phyloP scores from a whole-genome alignment of 331 rosid species.

The Pyrus hybrid region DNA sequence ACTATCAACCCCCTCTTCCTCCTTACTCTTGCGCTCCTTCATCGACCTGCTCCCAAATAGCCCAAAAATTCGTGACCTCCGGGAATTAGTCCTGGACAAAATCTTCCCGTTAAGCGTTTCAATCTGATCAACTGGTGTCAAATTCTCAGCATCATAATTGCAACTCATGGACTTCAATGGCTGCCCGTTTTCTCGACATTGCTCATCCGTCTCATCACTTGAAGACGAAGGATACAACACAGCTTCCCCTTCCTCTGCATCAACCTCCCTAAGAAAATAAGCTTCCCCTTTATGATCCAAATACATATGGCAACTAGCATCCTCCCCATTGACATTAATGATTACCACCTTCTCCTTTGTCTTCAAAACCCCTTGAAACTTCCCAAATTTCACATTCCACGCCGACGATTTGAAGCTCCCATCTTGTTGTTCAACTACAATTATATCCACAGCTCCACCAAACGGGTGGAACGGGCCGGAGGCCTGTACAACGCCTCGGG shows the following conservation, averaged over 20 bases:
- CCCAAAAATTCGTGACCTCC: conserved; percentile 38
- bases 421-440: conserved; percentile 76
- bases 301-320: conserved; percentile 63
- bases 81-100: conserved; percentile 30
- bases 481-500: conserved; percentile 62
- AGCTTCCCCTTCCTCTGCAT: conserved; percentile 42
- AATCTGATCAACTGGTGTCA: conserved; percentile 21
- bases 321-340: conserved; percentile 61
- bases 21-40: conserved; percentile 27
- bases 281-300: conserved; percentile 82
- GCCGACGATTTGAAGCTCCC: conserved; percentile 87
- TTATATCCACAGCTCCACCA: conserved; percentile 94
- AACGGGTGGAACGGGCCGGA: conserved; percentile 86
- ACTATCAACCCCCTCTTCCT: conserved; percentile 8
- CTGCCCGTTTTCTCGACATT: conserved; percentile 13
- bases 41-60: conserved; percentile 46
- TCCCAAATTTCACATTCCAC: conserved; percentile 86
- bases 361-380: conserved; percentile 89
- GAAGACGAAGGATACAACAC: conserved; percentile 29
- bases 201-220: conserved; percentile 37
- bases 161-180: conserved; percentile 30
- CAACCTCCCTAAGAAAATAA: conserved; percentile 61
- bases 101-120: conserved; percentile 29
- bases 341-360: conserved; percentile 58
- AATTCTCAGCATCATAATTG: conserved; percentile 18